These are phyloP conservation scores for Luffa acutangula DNA, from an alignment of 306 rosid species.

Conservation along the genomic window DNA sequence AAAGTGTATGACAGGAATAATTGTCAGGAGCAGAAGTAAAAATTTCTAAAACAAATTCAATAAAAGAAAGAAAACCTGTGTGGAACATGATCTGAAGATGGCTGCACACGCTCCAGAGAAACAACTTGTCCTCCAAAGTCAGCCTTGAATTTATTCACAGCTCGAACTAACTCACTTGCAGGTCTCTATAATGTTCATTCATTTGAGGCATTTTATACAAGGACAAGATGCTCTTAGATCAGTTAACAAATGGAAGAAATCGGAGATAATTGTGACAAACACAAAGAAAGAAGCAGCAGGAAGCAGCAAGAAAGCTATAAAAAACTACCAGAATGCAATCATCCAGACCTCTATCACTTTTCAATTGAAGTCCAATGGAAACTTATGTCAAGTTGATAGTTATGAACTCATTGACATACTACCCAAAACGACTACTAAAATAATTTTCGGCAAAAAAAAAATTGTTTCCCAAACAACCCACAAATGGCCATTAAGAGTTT, in stretches of 20 bases:
- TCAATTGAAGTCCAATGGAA: background rate
- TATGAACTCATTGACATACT: background rate
- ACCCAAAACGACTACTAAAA: background rate
- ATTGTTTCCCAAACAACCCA: background rate
- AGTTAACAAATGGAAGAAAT: background rate
- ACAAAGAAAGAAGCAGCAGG: background rate
- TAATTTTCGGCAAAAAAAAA: background rate
- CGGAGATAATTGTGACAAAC: background rate
- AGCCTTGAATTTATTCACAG: conserved; percentile 84
- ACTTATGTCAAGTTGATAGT: background rate
- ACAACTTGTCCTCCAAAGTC: conserved; percentile 90
- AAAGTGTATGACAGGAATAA: background rate
- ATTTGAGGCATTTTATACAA: conserved; percentile 1
- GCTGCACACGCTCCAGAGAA: conserved; percentile 90
- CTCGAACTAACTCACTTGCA: conserved; percentile 72
- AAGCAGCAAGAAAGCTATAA: conserved; percentile 2
- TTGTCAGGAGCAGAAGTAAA: background rate
- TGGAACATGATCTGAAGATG: conserved; percentile 94
- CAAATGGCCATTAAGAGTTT: background rate
- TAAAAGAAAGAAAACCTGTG: conserved; percentile 48
- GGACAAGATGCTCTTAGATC: background rate
- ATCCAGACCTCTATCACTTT: background rate
- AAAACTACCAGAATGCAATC: background rate
- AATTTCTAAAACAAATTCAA: background rate
- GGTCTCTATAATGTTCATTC: conserved; percentile 44